Evolutionary conservation across 202 grass and related monocot species (phyloP), one percentile per base, ranked within the genome.

Genomic region (Elaeis oleifera): DNA sequence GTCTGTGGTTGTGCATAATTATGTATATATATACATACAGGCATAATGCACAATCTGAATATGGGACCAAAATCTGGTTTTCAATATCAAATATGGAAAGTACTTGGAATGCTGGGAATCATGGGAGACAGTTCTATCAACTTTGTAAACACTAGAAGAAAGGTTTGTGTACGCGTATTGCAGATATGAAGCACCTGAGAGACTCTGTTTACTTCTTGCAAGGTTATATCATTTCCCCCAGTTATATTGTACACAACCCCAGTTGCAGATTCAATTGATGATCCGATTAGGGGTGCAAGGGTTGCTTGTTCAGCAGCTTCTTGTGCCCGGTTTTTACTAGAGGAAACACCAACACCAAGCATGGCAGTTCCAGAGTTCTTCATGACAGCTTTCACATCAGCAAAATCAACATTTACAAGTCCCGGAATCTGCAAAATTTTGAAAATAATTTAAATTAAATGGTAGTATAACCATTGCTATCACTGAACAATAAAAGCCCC

Each of bases 281-380:
- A 97, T 26, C 92, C 92, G 32, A 97, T 92, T 59, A 97, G 73
- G 77, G 92, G 92, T 21, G 92, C 92, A 19, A 89, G 84, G 57
- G 88, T 97, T 53, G 88, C 92, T 74, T 92, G 92, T 63, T 97
- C 92, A 61, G 92, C 92, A 68, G 94, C 94, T 85, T 92, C 94
- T 68, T 92, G 94, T 5, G 94, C 88, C 17, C 84, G 71, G 26
- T 89, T 97, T 72, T 92, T 97, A 77, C 92, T 89, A 15, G 87
- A 92, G 61, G 88, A 97, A 64, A 89, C 84, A n/a, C 92, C 88
- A 52, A 89, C 80, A 0, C 92, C 88, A 1, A 97, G 88, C 88
- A 97, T 97, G 27, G 94, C 94, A 54, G 88, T 92, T 73, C 94
- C 94, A 24, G 94, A 92, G 62, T 84, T 86, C 74, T 89, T 91